Evolutionary conservation across 768 basidiomycete genomes (phyloP).

Genomic region (Solioccasus polychromus): DNA sequence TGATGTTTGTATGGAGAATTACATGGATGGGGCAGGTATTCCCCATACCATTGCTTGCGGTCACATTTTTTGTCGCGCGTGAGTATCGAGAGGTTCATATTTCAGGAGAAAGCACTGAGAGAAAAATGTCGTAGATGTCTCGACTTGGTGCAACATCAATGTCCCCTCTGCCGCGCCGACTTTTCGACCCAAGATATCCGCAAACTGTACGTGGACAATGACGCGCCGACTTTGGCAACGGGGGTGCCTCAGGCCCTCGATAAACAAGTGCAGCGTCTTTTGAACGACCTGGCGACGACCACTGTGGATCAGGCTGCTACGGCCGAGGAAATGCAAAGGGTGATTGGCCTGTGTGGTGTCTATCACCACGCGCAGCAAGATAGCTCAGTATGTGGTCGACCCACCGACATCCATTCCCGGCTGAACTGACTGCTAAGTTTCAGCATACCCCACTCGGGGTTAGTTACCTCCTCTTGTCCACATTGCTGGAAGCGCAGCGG

Average conservation of each 20-base stretch:
- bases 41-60: slow-evolving; percentile 12
- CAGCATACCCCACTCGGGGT: background rate
- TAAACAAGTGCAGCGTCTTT: background rate
- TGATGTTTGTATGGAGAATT: slow-evolving; percentile 14
- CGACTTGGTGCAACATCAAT: slow-evolving; percentile 1
- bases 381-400: background rate
- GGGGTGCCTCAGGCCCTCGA: background rate
- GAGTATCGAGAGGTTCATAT: background rate
- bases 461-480: background rate
- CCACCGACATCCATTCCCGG: background rate
- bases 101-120: background rate
- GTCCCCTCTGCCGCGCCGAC: slow-evolving; percentile 10
- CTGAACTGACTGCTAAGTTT: background rate
- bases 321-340: slow-evolving; percentile 9
- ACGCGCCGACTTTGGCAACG: background rate
- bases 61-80: slow-evolving; percentile 15
- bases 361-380: background rate
- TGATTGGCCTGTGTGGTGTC: background rate
- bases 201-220: slow-evolving; percentile 1
- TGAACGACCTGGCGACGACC: background rate
- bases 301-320: background rate
- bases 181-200: slow-evolving; percentile 1
- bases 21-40: background rate
- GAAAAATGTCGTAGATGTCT: slow-evolving; percentile 7
- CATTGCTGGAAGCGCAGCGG: slow-evolving; percentile 1